phyloP scores from a whole-genome alignment of 345 rosid genomes.

The Laguncularia racemosa region DNA sequence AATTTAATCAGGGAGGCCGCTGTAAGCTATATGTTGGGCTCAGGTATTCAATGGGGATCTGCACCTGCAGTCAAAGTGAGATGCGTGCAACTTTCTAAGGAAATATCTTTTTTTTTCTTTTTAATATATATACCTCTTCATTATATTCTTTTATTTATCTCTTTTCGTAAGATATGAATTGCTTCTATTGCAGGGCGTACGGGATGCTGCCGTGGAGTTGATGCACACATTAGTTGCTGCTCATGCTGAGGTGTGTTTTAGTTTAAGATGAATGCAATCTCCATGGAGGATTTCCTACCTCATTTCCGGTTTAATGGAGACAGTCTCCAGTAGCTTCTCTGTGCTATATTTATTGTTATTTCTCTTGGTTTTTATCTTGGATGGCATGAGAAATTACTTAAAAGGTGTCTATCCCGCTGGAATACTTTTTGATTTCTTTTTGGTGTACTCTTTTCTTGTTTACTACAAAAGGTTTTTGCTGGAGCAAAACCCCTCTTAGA shows the following conservation, averaged over 20 bases:
- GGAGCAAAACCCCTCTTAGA: conserved; percentile 94
- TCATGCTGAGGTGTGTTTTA: conserved; percentile 72
- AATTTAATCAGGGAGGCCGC: conserved; percentile 87
- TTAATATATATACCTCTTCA: not conserved
- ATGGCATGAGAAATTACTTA: not conserved
- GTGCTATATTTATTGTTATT: too few species aligned
- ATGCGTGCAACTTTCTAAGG: conserved; percentile 3
- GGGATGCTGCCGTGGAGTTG: conserved; percentile 91
- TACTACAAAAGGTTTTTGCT: conserved; percentile 54
- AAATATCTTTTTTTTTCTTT: conserved; percentile 3
- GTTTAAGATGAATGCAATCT: not conserved
- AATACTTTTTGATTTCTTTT: not conserved
- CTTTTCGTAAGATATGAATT: not conserved
- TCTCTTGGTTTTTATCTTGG: not conserved
- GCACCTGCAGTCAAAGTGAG: conserved; percentile 88
- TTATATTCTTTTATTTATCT: conserved; percentile 4
- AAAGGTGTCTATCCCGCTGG: too few species aligned
- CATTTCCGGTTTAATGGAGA: not conserved
- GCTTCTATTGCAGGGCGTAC: conserved; percentile 59
- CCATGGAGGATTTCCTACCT: not conserved
- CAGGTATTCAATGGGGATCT: conserved; percentile 95
- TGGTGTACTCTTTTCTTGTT: not conserved
- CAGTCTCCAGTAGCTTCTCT: not conserved
- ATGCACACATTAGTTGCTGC: conserved; percentile 88
- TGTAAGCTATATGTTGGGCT: conserved; percentile 63